Evolutionary conservation across 1,284 basidiomycete genomes (phyloP), one percentile per base, ranked within the genome.

Genomic region (Vanrija pseudolonga): DNA sequence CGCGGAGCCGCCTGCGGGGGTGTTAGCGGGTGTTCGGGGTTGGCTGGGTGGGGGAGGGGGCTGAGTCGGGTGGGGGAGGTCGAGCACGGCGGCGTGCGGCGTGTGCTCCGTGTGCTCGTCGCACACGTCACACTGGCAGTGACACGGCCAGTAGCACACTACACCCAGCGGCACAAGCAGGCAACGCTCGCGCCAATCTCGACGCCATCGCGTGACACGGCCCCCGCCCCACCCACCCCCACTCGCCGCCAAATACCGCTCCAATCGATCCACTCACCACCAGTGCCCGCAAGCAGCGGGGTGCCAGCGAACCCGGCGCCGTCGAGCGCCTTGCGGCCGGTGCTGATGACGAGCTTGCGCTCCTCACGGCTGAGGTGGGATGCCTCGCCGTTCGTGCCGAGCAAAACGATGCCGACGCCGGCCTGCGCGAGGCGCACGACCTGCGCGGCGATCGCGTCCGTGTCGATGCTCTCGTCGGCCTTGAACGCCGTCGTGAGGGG

Each of bases 261-360:
- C 7, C 8, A 9, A 60, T n/a, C n/a, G n/a, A n/a, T n/a, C n/a
- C n/a, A n/a, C 60, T 84, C 85, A 2, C 85, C 86, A 4, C 91
- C 90, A 2, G 90, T 92, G 1, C 91, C 92, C 9, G 87, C 90
- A 55, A 95, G 85, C 46, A 96, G 82, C 11, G 88, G 77, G 24
- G 84, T 80, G 40, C 85, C 76, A 44, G 81, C 68, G 68, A 88
- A 87, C 0, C 86, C 86, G 55, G 86, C 84, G 50, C 82, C 79
- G 69, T 92, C 84, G 20, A 95, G 81, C 0, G 87, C 89, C 51
- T 84, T 74, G 32, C 90, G 82, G 0, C 88, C 87, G 22, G 87
- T 74, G 19, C 77, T 68, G 57, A 90, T 86, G 26, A 84, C 81
- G 15, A 79, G 68, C 64, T 82, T 83, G 50, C 89, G 83, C 72